Conservation (phyloP, 768 basidiomycete genomes). For the Cystofilobasidium capitatum region DNA sequence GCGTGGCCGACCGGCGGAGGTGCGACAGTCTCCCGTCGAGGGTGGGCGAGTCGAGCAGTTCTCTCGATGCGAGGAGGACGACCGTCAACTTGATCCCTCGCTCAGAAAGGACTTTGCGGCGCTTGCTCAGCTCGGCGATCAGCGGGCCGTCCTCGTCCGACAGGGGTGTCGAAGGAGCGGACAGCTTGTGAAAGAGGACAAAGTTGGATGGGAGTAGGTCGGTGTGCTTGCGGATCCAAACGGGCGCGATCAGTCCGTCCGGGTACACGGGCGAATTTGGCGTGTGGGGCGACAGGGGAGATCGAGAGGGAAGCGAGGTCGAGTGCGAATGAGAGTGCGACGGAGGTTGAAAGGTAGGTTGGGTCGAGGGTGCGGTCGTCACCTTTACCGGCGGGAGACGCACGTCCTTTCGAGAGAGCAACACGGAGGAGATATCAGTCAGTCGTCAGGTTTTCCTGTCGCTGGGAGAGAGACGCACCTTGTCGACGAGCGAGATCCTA, state of each 20-base stretch:
- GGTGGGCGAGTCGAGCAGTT: slow-evolving; percentile 74
- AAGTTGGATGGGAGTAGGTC: slow-evolving; percentile 86
- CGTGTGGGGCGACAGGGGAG: slow-evolving; percentile 85
- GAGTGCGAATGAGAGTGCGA: slow-evolving; percentile 45
- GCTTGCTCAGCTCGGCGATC: slow-evolving; percentile 62
- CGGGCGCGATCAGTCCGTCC: slow-evolving; percentile 91
- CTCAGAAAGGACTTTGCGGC: slow-evolving; percentile 72
- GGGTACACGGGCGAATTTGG: slow-evolving; percentile 82
- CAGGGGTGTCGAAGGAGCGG: slow-evolving; percentile 53
- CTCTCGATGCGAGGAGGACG: slow-evolving; percentile 79
- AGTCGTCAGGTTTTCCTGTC: too few relatives aligned
- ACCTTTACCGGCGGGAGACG: slow-evolving; percentile 80
- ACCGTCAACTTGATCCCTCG: slow-evolving; percentile 88
- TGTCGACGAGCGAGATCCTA: slow-evolving; percentile 75
- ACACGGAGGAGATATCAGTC: background rate
- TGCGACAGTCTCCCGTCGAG: slow-evolving; percentile 75
- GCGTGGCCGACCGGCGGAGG: slow-evolving; percentile 74
- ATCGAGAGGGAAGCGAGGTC: slow-evolving; percentile 48
- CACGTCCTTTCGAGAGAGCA: slow-evolving; percentile 45
- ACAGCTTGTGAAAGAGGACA: slow-evolving; percentile 78
- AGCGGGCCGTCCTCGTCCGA: slow-evolving; percentile 62
- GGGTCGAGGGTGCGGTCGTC: slow-evolving; percentile 44
- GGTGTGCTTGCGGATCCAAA: slow-evolving; percentile 95
- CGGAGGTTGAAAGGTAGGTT: slow-evolving; percentile 46
- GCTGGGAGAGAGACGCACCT: slow-evolving; percentile 46